Base-by-base conservation (phyloP, 345 rosid species). In the Citrus trifoliata region DNA sequence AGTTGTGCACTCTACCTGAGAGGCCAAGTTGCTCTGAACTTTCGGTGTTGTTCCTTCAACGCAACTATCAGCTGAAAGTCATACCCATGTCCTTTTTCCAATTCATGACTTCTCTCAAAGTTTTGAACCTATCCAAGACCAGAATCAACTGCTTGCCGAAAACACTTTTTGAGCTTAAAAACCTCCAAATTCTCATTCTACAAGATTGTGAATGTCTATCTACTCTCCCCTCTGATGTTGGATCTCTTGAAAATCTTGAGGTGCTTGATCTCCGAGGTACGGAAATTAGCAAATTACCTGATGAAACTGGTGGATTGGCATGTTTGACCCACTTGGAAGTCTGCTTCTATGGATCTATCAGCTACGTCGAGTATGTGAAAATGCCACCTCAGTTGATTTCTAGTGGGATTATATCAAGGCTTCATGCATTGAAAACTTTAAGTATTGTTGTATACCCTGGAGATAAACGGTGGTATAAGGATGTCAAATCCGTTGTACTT, bases 251-350 rank as follows among this genome's bases (percentile, higher is more conserved):
- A 69, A 21, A 2, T 61, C 71, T 78, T 19, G 76, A 82, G 61
- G 68, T 74, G 60, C 81, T 82, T 28, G 81, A 82, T 74, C 73
- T 78, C 18, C 24, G 48, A 16, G 81, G 81, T 12, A 78, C 79
- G 0, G 72, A 68, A 24, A 70, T 78, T 16, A 74, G 32, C 42
- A 21, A 70, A 21, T 42, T 82, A 38, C 79, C 79, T n/a, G 8
- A 18, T 53, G 67, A 70, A 58, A 46, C 64, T 53, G 73, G 73
- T 18, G 2, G 64, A 13, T 42, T 82, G 53, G 16, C 56, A 35
- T 30, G n/a, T 2, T 37, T 82, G 38, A 78, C 38, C 37, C 24
- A 69, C 78, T 78, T 82, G 81, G 71, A 74, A 38, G 76, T 82
- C 46, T 78, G 73, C 67, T 70, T 82, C 33, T 82, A 74, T 70